These are phyloP conservation scores for Lasiodiplodia gonubiensis DNA, from an alignment of 2,329 filamentous ascomycete species.

Conservation along the genomic window DNA sequence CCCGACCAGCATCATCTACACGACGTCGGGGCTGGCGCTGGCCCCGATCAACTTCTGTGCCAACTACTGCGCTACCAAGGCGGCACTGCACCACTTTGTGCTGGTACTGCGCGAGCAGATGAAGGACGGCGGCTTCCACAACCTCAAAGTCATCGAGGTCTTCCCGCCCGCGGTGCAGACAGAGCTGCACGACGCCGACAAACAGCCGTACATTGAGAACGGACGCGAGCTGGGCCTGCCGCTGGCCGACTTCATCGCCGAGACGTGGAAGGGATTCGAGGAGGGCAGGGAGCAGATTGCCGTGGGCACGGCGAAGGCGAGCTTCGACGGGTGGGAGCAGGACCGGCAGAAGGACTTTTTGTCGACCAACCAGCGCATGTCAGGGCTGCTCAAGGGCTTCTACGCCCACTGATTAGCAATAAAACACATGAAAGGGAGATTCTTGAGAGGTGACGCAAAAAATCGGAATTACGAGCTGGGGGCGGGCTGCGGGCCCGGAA, in stretches of 20 bases:
- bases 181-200: constrained; percentile 61
- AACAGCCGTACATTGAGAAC: constrained; percentile 60
- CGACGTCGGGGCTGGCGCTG: constrained; percentile 58
- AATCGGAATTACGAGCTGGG: not conserved
- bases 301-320: constrained; percentile 51
- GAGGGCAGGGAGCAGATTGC: constrained; percentile 59
- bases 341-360: constrained; percentile 50
- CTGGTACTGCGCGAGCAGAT: constrained; percentile 59
- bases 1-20: constrained; percentile 53
- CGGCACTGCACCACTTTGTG: constrained; percentile 61
- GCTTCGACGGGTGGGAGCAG: constrained; percentile 55
- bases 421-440: too few species aligned
- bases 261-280: constrained; percentile 54
- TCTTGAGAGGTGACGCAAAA: not conserved
- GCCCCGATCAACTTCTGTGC: constrained; percentile 55
- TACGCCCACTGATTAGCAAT: constrained; percentile 17
- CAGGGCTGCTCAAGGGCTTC: constrained; percentile 21
- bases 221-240: constrained; percentile 61
- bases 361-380: constrained; percentile 19
- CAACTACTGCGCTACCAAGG: constrained; percentile 63
- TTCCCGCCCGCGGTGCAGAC: constrained; percentile 63
- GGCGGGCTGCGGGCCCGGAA: constrained; percentile 1
- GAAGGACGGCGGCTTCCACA: constrained; percentile 48
- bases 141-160: constrained; percentile 61
- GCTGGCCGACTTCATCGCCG: constrained; percentile 57